A percentile compares a stretch with the other conserved stretches of the same genome.
Evolutionary conservation across 2,329 filamentous ascomycete genomes (phyloP).

Genomic region (Cytospora piceae): DNA sequence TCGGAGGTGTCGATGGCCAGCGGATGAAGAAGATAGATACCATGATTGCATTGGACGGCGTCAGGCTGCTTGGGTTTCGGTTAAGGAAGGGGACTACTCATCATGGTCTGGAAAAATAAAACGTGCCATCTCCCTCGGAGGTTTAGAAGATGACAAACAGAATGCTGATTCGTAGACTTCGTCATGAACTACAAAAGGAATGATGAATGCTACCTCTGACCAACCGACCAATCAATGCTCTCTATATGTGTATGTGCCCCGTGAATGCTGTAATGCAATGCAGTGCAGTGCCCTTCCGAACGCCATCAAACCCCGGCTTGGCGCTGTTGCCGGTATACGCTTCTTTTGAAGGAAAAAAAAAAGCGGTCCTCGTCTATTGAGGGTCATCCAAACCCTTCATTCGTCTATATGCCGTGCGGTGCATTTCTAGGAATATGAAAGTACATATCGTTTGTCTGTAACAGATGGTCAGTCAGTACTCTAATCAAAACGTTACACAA

Average conservation of each 20-base stretch:
- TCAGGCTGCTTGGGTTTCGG: constrained; percentile 20
- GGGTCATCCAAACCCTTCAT: constrained; percentile 48
- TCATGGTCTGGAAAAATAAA: constrained; percentile 20
- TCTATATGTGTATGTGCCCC: constrained; percentile 14
- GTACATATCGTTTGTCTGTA: constrained; percentile 79
- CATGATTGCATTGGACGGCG: constrained; percentile 29
- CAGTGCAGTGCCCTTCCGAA: constrained; percentile 5
- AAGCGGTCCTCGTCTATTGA: constrained; percentile 25
- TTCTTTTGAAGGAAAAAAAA: neutral
- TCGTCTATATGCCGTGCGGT: constrained; percentile 75
- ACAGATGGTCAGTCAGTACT: neutral
- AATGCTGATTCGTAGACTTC: constrained; percentile 6
- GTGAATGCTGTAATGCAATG: constrained; percentile 13
- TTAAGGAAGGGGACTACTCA: constrained; percentile 10
- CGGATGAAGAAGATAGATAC: constrained; percentile 19
- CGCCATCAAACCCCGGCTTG: neutral
- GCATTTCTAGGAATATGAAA: constrained; percentile 84
- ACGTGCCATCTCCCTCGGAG: constrained; percentile 4
- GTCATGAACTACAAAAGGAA: constrained; percentile 7
- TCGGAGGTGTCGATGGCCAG: constrained; percentile 4
- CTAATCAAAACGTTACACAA: neutral
- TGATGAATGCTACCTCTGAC: constrained; percentile 6
- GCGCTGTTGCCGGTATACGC: neutral
- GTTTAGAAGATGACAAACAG: constrained; percentile 1
- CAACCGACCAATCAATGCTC: constrained; percentile 6